These are phyloP conservation scores for Chrysanthemum seticuspe DNA, from an alignment of 129 eudicot species.

Conservation along the genomic window DNA sequence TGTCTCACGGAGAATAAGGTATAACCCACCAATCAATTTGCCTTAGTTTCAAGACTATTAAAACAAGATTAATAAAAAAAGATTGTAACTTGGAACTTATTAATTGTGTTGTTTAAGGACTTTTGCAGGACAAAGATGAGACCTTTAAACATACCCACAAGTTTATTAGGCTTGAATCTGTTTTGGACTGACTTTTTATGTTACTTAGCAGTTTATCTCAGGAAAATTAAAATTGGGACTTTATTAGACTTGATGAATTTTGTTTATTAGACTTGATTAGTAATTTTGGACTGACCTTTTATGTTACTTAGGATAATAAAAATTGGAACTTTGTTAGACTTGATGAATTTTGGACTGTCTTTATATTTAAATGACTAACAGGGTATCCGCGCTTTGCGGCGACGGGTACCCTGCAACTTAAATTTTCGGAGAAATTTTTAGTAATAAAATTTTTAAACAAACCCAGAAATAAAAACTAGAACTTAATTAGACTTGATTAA, in stretches of 20 bases:
- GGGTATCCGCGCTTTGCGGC: no score
- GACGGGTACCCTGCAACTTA: no score
- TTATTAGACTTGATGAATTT: not conserved
- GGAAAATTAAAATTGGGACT: not conserved
- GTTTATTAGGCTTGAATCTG: no score
- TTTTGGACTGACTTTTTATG: no score
- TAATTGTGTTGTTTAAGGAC: constrained; percentile 32
- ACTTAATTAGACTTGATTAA: no score
- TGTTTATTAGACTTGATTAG: not conserved
- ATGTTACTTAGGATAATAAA: not conserved
- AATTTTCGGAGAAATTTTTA: no score
- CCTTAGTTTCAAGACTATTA: constrained; percentile 22
- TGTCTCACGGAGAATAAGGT: constrained; percentile 99
- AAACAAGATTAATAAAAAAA: constrained; percentile 24
- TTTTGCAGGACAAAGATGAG: constrained; percentile 37
- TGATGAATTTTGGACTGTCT: constrained; percentile 27
- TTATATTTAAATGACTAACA: not conserved
- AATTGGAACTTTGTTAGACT: not conserved
- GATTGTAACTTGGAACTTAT: not conserved
- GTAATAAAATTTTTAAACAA: no score
- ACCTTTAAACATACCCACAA: not conserved
- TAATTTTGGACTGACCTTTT: not conserved
- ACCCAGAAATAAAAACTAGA: no score
- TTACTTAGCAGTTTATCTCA: not conserved
- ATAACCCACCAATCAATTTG: constrained; percentile 24